Evolutionary conservation across 2,329 filamentous ascomycete species (phyloP).

Genomic region (Pezizomycotina sp.): DNA sequence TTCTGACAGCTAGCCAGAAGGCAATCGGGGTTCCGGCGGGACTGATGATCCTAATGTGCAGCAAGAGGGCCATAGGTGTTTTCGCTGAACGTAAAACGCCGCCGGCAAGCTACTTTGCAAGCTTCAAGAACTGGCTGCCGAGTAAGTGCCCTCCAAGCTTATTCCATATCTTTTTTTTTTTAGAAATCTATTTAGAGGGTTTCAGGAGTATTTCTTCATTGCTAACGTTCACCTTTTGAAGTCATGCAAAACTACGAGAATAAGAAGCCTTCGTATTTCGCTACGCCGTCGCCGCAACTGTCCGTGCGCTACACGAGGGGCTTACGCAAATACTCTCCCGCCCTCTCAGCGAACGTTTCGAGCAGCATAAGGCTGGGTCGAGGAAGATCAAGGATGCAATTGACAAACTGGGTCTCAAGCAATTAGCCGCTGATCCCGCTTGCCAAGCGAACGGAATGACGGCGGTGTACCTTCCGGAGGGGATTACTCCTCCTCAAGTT

Average conservation of each 20-base stretch:
- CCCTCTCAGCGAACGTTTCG: conserved; percentile 68
- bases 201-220: conserved; percentile 1
- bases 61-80: conserved; percentile 64
- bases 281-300: conserved; percentile 88
- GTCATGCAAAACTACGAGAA: conserved; percentile 99
- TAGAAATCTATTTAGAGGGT: conserved; percentile 1
- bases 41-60: conserved; percentile 67
- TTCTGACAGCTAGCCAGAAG: conserved; percentile 90
- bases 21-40: conserved; percentile 91
- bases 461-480: conserved; percentile 84
- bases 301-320: conserved; percentile 81
- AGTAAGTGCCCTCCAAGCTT: conserved; percentile 37
- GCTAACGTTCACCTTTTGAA: conserved; percentile 26
- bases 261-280: conserved; percentile 94
- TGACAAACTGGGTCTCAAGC: conserved; percentile 63
- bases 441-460: conserved; percentile 97
- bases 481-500: conserved; percentile 61
- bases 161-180: background rate
- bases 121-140: conserved; percentile 92
- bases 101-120: conserved; percentile 81
- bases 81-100: conserved; percentile 68
- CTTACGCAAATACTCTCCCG: conserved; percentile 70
- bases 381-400: conserved; percentile 76
- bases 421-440: conserved; percentile 68
- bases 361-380: conserved; percentile 59